A percentile compares a stretch with the other conserved stretches of the same genome.
Evolutionary conservation across 257 asterid species (phyloP).

Genomic region (Vinca minor): DNA sequence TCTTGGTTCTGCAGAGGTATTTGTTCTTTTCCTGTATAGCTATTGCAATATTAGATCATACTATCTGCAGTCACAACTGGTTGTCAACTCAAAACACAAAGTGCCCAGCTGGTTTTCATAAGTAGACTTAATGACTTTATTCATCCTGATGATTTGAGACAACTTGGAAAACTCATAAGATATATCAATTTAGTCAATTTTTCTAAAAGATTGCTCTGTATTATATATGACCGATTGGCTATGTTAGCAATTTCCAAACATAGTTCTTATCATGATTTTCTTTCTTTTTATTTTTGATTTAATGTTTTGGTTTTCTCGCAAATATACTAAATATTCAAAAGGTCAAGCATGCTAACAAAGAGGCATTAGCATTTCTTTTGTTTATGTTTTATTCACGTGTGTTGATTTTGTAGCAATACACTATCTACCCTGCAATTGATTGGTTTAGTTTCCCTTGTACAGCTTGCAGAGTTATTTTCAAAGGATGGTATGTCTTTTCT

Average conservation of each 20-base stretch:
- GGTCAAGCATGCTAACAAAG: not conserved
- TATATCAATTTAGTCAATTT: not conserved
- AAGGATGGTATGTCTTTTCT: conserved; percentile 92
- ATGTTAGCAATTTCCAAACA: not conserved
- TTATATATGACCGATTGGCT: too few relatives aligned
- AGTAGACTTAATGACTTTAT: too few relatives aligned
- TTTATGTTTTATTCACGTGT: not conserved
- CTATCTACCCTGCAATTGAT: not conserved
- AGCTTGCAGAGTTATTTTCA: conserved; percentile 93
- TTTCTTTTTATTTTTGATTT: not conserved
- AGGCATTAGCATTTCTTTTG: not conserved
- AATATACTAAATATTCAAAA: not conserved
- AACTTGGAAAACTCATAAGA: not conserved
- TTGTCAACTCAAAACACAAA: not conserved
- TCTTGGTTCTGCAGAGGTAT: conserved; percentile 97
- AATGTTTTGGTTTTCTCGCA: not conserved
- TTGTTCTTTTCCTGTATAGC: conserved; percentile 7
- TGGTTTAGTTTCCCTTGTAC: conserved; percentile 23
- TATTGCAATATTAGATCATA: not conserved
- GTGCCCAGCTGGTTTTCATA: not conserved
- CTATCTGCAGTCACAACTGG: not conserved
- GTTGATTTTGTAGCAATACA: not conserved
- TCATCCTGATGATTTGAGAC: too few relatives aligned
- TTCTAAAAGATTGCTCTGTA: not conserved
- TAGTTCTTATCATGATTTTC: not conserved